Conservation (phyloP, 345 rosid genomes). For the Psidium guajava region DNA sequence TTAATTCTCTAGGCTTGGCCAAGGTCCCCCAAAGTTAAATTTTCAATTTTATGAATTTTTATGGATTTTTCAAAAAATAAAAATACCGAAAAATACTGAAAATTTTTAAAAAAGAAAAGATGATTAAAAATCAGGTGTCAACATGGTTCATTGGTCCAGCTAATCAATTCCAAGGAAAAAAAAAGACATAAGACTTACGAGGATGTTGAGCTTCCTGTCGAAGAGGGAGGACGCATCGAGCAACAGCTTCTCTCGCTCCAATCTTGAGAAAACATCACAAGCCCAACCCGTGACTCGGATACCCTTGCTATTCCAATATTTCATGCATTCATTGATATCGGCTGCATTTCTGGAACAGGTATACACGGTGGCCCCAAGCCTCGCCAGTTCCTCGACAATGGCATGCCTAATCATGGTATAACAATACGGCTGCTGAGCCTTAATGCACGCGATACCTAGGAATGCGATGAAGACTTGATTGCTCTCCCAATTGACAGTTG, state of each 20-base stretch:
- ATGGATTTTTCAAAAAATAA: too few relatives aligned
- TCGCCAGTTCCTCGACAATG: constrained; percentile 29
- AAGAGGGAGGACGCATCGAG: constrained; percentile 28
- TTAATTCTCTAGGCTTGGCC: too few relatives aligned
- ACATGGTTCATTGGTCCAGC: constrained; percentile 27
- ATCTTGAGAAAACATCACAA: constrained; percentile 31
- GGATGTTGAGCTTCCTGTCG: constrained; percentile 44
- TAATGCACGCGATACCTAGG: too few relatives aligned
- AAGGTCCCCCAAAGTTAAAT: too few relatives aligned
- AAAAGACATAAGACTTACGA: constrained; percentile 16
- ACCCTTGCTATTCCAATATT: constrained; percentile 19
- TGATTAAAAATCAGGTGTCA: too few relatives aligned
- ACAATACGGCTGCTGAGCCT: too few relatives aligned
- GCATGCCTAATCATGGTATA: constrained; percentile 24
- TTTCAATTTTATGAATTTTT: too few relatives aligned
- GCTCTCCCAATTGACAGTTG: too few relatives aligned
- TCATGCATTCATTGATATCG: constrained; percentile 36
- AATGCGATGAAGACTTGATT: too few relatives aligned
- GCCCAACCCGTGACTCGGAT: constrained; percentile 25
- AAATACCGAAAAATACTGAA: too few relatives aligned
- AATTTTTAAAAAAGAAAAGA: too few relatives aligned
- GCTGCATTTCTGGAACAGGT: constrained; percentile 55
- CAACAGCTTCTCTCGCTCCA: constrained; percentile 35
- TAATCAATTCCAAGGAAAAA: background rate
- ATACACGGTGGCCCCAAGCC: constrained; percentile 41